Evolutionary conservation across 129 eudicot species (phyloP), one percentile per base, ranked within the genome.

Genomic region (Chrysanthemum lavandulifolium): DNA sequence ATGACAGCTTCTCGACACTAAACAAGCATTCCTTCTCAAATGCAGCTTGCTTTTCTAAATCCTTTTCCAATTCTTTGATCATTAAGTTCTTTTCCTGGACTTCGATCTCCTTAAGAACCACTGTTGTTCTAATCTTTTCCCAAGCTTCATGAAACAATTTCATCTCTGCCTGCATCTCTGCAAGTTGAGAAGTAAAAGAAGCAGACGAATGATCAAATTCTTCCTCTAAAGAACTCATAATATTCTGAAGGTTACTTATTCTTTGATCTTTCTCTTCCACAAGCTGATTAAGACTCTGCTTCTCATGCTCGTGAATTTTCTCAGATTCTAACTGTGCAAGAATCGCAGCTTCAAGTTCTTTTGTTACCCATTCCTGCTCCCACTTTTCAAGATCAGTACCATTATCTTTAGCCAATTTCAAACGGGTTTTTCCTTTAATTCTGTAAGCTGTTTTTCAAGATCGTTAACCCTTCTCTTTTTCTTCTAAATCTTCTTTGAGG

Each of bases 331-430:
- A 67, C 57, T 82, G 84, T 33, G 87, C 80, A 47, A 86, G 64
- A 67, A 89, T 79, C 6, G 87, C 86, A 63, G 72, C 78, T 82
- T 89, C 96, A 2, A 89, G 88, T 77, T 89, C 96, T 80, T 60
- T 83, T 4, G 81, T 77, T 76, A 86, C 67, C 83, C 88, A 83
- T 60, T 88, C 96, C 54, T 76, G 70, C 25, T 75, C 82, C 80
- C 76, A 61, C 47, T 29, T 45, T 56, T 79, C 80, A 54, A 69
- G 73, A 14, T 72, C 78, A 16, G 72, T 64, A 3, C 59, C 49
- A 25, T 58, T 31, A 11, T 70, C 57, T 55, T 15, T 64, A 74
- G 66, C 59, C 50, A 57, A 43, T 60, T 50, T 16, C 68, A 65
- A 53, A 77, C 18, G 7, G 16, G 43, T 45, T 52, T 23, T 18